phyloP scores from a whole-genome alignment of 2,329 filamentous ascomycete genomes.

The Sporothrix euskadiensis region DNA sequence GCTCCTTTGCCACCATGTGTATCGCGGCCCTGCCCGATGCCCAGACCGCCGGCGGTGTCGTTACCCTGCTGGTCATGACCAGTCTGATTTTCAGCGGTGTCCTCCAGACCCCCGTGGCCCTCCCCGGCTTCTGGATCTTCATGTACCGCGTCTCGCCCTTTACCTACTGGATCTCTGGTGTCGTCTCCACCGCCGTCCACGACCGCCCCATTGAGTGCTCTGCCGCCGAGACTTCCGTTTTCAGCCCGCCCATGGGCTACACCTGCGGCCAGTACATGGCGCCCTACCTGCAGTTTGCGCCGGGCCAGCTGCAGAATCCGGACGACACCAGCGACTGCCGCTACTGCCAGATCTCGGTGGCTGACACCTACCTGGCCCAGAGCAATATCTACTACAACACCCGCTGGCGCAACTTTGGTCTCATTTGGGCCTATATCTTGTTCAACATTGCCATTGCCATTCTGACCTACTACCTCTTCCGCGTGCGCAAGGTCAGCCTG shows the following conservation, averaged over 20 bases:
- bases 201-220: constrained; percentile 55
- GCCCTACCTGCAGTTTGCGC: constrained; percentile 51
- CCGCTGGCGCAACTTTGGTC: constrained; percentile 69
- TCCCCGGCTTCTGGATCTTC: constrained; percentile 75
- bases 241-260: constrained; percentile 61
- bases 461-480: constrained; percentile 28
- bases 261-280: constrained; percentile 67
- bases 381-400: constrained; percentile 55
- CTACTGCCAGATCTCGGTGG: constrained; percentile 66
- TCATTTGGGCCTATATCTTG: constrained; percentile 65
- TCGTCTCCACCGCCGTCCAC: constrained; percentile 66
- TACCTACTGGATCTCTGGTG: constrained; percentile 64
- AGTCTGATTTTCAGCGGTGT: constrained; percentile 62
- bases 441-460: constrained; percentile 65
- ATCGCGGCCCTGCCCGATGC: constrained; percentile 64
- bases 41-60: constrained; percentile 64
- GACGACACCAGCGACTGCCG: constrained; percentile 56
- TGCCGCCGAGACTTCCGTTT: constrained; percentile 59
- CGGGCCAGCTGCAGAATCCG: constrained; percentile 63
- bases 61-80: constrained; percentile 60
- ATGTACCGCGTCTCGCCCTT: constrained; percentile 68
- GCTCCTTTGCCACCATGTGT: constrained; percentile 71
- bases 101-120: constrained; percentile 55
- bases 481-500: constrained; percentile 21
- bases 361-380: constrained; percentile 58